Percentiles rank a stretch among this genome's conserved stretches.
phyloP scores from a whole-genome alignment of 2,329 filamentous ascomycete species.

The Aspergillus ochraceoroseus region DNA sequence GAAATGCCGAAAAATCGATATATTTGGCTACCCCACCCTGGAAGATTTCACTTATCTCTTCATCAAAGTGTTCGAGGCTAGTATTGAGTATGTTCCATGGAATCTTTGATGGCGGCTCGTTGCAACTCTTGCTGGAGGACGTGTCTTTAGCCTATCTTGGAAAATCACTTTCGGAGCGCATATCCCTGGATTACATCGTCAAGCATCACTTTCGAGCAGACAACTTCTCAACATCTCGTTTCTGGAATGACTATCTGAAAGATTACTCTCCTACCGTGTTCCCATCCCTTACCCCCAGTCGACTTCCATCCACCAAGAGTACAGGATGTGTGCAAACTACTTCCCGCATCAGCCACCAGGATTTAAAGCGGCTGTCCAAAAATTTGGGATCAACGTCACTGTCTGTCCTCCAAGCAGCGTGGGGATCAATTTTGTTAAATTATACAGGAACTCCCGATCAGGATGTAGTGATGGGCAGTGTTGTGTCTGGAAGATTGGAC shows the following conservation, averaged over 20 bases:
- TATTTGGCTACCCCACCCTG: conserved; percentile 20
- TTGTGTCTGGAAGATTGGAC: conserved; percentile 31
- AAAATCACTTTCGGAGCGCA: conserved; percentile 14
- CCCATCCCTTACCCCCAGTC: conserved; percentile 24
- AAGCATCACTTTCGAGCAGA: conserved; percentile 26
- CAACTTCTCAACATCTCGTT: conserved; percentile 17
- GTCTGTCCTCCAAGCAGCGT: conserved; percentile 36
- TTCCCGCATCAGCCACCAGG: conserved; percentile 20
- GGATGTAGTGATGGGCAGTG: conserved; percentile 35
- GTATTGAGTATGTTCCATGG: conserved; percentile 38
- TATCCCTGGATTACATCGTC: conserved; percentile 25
- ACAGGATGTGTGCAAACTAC: conserved; percentile 22
- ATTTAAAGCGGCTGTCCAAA: conserved; percentile 32
- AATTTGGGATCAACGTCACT: conserved; percentile 30
- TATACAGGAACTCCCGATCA: conserved; percentile 34
- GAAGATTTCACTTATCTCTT: conserved; percentile 23
- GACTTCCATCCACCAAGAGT: conserved; percentile 14
- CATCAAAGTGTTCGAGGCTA: conserved; percentile 12
- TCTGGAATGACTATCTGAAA: conserved; percentile 23
- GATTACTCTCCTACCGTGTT: conserved; percentile 21
- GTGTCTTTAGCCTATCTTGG: conserved; percentile 24
- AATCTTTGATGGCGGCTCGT: conserved; percentile 37
- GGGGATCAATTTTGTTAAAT: conserved; percentile 31
- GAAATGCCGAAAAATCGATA: conserved; percentile 22
- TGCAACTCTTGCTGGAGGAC: conserved; percentile 34